Evolutionary conservation across 768 basidiomycete species (phyloP).

Genomic region (Glaciozyma antarctica): DNA sequence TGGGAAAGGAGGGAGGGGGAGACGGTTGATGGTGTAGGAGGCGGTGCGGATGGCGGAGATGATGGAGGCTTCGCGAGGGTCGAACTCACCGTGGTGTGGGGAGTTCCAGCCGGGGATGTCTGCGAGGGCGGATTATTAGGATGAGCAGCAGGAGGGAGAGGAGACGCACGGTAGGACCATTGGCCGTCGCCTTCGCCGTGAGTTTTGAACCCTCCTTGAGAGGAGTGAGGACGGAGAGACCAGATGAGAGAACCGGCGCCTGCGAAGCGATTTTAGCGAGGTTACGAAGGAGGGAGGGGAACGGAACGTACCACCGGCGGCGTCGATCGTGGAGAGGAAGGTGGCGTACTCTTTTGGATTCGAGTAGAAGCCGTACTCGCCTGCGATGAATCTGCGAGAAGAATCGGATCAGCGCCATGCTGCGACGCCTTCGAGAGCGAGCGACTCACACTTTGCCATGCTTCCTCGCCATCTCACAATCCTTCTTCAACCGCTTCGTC

Average conservation of each 20-base stretch:
- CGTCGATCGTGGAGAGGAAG: conserved; percentile 26
- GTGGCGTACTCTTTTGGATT: conserved; percentile 18
- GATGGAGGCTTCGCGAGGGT: conserved; percentile 19
- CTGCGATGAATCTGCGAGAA: conserved; percentile 31
- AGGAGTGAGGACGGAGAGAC: conserved; percentile 33
- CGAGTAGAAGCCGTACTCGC: conserved; percentile 35
- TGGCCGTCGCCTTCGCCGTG: conserved; percentile 29
- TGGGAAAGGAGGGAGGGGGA: not conserved
- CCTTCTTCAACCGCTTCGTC: conserved; percentile 29
- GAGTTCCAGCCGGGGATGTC: conserved; percentile 28
- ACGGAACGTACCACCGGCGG: conserved; percentile 20
- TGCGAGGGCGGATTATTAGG: not conserved
- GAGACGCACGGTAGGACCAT: conserved; percentile 27
- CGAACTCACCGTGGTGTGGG: conserved; percentile 23
- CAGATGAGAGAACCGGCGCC: conserved; percentile 34
- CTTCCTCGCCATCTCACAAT: conserved; percentile 26
- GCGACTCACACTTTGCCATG: conserved; percentile 32
- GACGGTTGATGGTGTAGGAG: conserved; percentile 20
- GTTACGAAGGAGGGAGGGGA: not conserved
- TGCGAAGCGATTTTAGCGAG: not conserved
- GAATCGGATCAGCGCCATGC: too few relatives aligned
- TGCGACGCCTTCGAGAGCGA: not conserved
- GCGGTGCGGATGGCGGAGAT: conserved; percentile 23
- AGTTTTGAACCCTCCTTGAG: conserved; percentile 33
- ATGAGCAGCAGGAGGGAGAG: not conserved